Conservation (phyloP, 805 yeast species). For the Wickerhamomyces rabaulensis region DNA sequence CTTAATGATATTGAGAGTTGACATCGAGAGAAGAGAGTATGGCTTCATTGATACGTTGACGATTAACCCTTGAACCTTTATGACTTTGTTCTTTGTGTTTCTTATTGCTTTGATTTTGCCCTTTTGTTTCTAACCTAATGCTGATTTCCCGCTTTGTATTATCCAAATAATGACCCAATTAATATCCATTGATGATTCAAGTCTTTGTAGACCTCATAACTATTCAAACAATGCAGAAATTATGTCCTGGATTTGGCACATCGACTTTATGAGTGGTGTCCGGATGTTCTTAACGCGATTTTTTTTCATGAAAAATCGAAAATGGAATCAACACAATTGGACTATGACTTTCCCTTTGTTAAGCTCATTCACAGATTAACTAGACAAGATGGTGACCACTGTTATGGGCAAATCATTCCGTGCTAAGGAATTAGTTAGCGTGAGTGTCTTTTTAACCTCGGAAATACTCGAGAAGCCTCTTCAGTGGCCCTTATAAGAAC, state of each 20-base stretch:
- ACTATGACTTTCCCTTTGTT: not conserved
- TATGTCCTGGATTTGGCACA: too few relatives aligned
- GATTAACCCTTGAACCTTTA: not conserved
- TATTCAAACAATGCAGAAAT: too few relatives aligned
- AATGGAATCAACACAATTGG: too few relatives aligned
- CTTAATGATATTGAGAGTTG: slow-evolving; percentile 68
- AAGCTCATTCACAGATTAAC: not conserved
- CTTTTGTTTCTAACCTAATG: not conserved
- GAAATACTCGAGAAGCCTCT: too few relatives aligned
- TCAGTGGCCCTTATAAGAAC: not conserved
- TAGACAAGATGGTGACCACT: slow-evolving; percentile 20
- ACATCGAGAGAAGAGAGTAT: slow-evolving; percentile 29
- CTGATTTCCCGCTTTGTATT: not conserved
- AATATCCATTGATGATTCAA: not conserved
- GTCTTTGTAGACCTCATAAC: not conserved
- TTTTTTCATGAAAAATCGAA: too few relatives aligned
- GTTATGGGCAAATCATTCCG: slow-evolving; percentile 26
- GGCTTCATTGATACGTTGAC: slow-evolving; percentile 5
- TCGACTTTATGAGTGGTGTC: not conserved
- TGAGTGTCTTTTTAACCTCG: slow-evolving; percentile 1
- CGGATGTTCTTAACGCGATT: not conserved
- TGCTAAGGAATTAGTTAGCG: slow-evolving; percentile 23
- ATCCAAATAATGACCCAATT: not conserved
- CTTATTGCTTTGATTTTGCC: not conserved
- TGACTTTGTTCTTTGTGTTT: not conserved